Evolutionary conservation across 495 filamentous ascomycete species (phyloP), one percentile per base, ranked within the genome.

Genomic region (Cladorrhinum samala): DNA sequence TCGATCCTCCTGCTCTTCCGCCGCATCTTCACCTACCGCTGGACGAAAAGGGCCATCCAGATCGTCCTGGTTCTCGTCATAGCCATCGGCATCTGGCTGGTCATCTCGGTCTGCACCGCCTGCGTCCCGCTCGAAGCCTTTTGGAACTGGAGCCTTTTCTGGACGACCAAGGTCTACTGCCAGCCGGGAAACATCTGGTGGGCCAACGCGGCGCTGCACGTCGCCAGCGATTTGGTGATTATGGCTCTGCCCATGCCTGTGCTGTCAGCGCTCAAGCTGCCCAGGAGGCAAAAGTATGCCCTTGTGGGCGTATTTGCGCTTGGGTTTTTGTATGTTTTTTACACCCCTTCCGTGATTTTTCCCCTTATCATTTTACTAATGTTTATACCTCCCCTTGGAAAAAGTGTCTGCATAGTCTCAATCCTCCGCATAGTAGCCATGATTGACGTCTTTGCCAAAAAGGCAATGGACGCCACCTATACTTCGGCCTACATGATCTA

Each of bases 11-110:
- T 64, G 6, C 56, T 68, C 7, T 68, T 65, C 55, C 38, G 42
- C 8, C 63, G 64, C 20, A 68, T 67, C 27, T 66, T 68, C 39
- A 65, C 57, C 17, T 61, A 65, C 55, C 57, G 46, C 46, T 63
- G 57, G 61, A 56, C 58, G 13, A 62, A 57, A 24, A 27, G 48
- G 16, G 49, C 57, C 19, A 62, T 65, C 9, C 57, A 61, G 9
- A 30, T 65, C n/a, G 44, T 52, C 4, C 21, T 67, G 0, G 53
- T 56, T 8, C 43, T 61, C 9, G 62, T 68, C 19, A 23, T 58
- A 4, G 50, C 52, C 19, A 47, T 59, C 14, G 58, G 59, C 5
- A 50, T 67, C 6, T 68, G 57, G 64, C 43, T 67, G 24, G 41
- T 63, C 21, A 52, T 51, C 1, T 58, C 61, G 1, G 53, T 63